phyloP scores from a whole-genome alignment of 257 asterid genomes.

The Nicotiana otophora region DNA sequence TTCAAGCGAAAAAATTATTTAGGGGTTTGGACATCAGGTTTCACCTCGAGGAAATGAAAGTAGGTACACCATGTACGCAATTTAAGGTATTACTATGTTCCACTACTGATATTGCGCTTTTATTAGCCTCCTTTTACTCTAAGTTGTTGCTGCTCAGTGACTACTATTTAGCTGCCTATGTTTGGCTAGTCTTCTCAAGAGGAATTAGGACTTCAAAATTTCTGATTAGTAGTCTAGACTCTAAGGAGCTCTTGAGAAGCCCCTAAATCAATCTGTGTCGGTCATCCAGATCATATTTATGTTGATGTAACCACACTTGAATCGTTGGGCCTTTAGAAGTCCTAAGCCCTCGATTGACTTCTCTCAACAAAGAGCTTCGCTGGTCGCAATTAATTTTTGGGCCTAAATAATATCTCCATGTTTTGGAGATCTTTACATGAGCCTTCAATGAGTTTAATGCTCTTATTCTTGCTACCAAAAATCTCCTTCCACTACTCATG shows the following conservation, averaged over 20 bases:
- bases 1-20: background rate
- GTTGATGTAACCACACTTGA: background rate
- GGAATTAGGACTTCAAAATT: background rate
- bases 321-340: background rate
- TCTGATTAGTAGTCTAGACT: background rate
- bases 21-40: background rate
- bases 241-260: background rate
- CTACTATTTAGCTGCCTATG: background rate
- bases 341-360: background rate
- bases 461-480: background rate
- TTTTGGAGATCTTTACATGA: slow-evolving; percentile 1
- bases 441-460: background rate
- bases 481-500: background rate
- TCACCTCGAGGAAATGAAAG: background rate
- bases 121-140: background rate
- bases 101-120: background rate
- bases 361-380: background rate
- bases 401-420: background rate
- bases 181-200: background rate
- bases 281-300: background rate
- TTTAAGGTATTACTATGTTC: background rate
- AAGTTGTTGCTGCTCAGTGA: background rate
- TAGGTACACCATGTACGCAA: background rate
- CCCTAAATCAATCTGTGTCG: background rate
- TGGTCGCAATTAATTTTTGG: background rate